Evolutionary conservation across 2,329 filamentous ascomycete genomes (phyloP).

Genomic region (Aspergillus brasiliensis): DNA sequence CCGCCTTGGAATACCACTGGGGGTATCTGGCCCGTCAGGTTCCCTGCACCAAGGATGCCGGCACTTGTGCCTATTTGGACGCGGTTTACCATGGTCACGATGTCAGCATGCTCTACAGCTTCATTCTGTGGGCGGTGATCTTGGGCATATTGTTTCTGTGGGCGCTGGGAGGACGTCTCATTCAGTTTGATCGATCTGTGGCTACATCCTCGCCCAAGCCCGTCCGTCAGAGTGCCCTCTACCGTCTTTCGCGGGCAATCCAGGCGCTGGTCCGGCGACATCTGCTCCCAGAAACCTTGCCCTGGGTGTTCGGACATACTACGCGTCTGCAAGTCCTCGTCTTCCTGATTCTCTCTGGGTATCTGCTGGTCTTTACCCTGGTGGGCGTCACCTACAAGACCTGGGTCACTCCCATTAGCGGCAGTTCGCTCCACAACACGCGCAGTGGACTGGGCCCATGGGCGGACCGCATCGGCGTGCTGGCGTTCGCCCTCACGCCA

Average conservation of each 20-base stretch:
- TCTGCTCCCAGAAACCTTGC: conserved; percentile 63
- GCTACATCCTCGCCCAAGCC: conserved; percentile 25
- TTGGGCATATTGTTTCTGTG: conserved; percentile 51
- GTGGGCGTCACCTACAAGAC: conserved; percentile 68
- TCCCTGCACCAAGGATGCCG: conserved; percentile 60
- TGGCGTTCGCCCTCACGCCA: conserved; percentile 75
- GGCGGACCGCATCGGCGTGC: conserved; percentile 67
- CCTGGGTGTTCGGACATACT: conserved; percentile 65
- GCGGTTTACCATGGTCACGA: conserved; percentile 58
- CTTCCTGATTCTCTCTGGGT: conserved; percentile 59
- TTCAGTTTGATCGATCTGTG: conserved; percentile 9
- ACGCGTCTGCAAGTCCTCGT: conserved; percentile 69
- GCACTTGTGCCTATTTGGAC: conserved; percentile 62
- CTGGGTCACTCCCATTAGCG: conserved; percentile 70
- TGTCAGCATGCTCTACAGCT: conserved; percentile 57
- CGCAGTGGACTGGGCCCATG: conserved; percentile 68
- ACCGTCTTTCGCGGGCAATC: conserved; percentile 42
- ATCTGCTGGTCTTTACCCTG: conserved; percentile 69
- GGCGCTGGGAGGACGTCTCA: conserved; percentile 31
- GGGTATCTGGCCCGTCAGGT: conserved; percentile 57
- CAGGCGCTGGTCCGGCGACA: conserved; percentile 50
- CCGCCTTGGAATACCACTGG: conserved; percentile 55
- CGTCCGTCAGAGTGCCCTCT: conserved; percentile 23
- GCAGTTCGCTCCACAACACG: conserved; percentile 61
- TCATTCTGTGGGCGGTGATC: conserved; percentile 60